These are phyloP conservation scores for Digitaria exilis DNA, from an alignment of 202 grass and related monocot genomes.

Conservation along the genomic window DNA sequence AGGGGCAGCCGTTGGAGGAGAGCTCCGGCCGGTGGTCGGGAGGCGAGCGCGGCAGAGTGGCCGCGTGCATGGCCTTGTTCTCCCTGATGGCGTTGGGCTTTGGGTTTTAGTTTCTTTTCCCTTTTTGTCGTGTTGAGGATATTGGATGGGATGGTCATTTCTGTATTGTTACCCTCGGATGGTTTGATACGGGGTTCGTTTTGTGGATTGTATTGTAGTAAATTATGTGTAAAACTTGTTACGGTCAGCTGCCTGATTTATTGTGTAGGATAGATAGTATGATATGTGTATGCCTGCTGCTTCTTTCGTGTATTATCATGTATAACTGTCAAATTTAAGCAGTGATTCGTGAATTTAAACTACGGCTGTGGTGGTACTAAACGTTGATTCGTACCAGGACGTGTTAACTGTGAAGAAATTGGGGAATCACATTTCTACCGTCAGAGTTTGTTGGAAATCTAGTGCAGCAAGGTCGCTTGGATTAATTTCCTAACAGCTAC, in stretches of 20 bases:
- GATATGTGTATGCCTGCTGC: background rate
- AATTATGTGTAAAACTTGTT: slow-evolving; percentile 22
- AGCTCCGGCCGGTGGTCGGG: slow-evolving; percentile 41
- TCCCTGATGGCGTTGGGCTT: background rate
- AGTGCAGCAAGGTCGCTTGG: background rate
- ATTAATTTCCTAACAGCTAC: background rate
- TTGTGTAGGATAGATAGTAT: background rate
- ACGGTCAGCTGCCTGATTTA: background rate
- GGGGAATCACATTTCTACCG: background rate
- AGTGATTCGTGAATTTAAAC: background rate
- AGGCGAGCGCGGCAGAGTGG: background rate
- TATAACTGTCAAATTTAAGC: background rate
- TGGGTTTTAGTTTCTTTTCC: slow-evolving; percentile 18
- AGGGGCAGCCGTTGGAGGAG: slow-evolving; percentile 30
- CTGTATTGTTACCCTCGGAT: background rate
- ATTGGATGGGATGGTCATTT: background rate
- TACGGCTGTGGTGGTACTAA: background rate
- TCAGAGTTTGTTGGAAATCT: background rate
- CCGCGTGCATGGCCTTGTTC: slow-evolving; percentile 13
- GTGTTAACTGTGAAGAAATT: background rate
- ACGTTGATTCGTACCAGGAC: too few relatives aligned
- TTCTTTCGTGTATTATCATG: background rate
- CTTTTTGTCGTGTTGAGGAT: background rate
- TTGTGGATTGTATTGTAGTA: background rate
- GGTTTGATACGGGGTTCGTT: background rate